Base-by-base conservation (phyloP, 2,329 filamentous ascomycete genomes). In the Epicoccum nigrum region DNA sequence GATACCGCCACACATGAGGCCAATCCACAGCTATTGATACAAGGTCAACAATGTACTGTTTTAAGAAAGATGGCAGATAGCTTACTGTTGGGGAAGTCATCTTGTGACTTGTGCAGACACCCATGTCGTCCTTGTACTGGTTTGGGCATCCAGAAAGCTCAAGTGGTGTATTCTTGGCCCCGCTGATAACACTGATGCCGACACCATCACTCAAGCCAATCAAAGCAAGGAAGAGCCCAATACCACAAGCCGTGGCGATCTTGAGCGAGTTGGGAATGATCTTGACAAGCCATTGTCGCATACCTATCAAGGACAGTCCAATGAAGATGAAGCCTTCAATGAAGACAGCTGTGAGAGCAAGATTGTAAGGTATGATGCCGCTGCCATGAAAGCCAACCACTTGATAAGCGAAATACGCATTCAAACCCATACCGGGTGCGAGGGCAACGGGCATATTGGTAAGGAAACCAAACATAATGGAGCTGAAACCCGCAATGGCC, bases 311-410 rank as follows among this genome's bases (percentile, higher is more conserved):
- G 1, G 91, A 90, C 20, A 96, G 80, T 4, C 79, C 87, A 40
- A 95, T 83, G 76, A 96, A 96, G 52, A 95, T 85, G 72, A 90
- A 89, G 15, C 91, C 91, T 72, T 96, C 91, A 9, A 93, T 85
- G 68, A 96, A 95, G 58, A 94, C 91, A 42, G 91, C 90, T 6
- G 90, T 94, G 23, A 95, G 77, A 8, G 91, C 91, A 27, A 92
- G 80, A 35, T 82, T 76, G 70, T 90, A 96, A 0, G 89, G 84
- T 7, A 95, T 85, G 6, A 80, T 76, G 1, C 90, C 90, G 8
- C 79, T 81, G 31, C 91, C 91, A 68, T 92, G 86, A 63, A 78
- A 84, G 7, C 91, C 91, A 48, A 95, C 90, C 31, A 91, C 86
- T 15, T 86, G 87, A 66, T 90, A 95, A 13, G 90, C 84, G 68